phyloP scores from a whole-genome alignment of 1,284 basidiomycete species.

The Malassezia japonica region DNA sequence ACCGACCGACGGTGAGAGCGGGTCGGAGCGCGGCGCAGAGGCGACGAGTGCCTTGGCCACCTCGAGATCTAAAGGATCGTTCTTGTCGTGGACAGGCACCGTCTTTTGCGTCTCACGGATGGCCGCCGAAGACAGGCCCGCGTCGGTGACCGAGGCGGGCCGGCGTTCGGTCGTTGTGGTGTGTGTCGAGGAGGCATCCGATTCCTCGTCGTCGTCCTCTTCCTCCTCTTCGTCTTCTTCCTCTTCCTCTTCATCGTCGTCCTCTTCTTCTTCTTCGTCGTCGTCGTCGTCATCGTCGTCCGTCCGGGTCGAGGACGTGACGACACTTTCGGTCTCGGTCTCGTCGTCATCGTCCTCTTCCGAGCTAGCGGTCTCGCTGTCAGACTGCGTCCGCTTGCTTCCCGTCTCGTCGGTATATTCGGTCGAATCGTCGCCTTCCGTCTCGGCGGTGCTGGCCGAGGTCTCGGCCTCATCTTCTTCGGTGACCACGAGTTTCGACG shows the following conservation, averaged over 20 bases:
- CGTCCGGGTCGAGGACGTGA: neutral
- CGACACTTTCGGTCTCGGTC: neutral
- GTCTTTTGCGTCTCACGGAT: constrained; percentile 2
- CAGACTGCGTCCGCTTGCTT: neutral
- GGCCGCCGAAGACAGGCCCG: constrained; percentile 2
- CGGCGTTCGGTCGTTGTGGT: neutral
- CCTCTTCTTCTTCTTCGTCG: constrained; percentile 52
- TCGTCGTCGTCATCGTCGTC: constrained; percentile 21
- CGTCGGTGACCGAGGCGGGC: neutral
- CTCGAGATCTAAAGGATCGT: constrained; percentile 11
- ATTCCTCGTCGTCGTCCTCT: neutral
- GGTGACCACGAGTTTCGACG: constrained; percentile 5
- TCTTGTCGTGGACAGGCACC: neutral
- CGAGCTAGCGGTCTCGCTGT: constrained; percentile 1
- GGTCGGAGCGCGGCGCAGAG: neutral
- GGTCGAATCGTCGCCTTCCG: neutral
- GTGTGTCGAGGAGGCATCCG: constrained; percentile 3
- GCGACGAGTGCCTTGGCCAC: constrained; percentile 5
- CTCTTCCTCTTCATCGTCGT: constrained; percentile 52
- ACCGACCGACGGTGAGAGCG: constrained; percentile 30
- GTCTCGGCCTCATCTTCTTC: constrained; percentile 11
- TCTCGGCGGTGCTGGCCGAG: neutral
- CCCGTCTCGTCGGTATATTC: constrained; percentile 12
- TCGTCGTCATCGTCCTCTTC: constrained; percentile 10
- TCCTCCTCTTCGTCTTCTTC: constrained; percentile 52